phyloP scores from a whole-genome alignment of 495 filamentous ascomycete genomes.

The Aspergillus panamensis region DNA sequence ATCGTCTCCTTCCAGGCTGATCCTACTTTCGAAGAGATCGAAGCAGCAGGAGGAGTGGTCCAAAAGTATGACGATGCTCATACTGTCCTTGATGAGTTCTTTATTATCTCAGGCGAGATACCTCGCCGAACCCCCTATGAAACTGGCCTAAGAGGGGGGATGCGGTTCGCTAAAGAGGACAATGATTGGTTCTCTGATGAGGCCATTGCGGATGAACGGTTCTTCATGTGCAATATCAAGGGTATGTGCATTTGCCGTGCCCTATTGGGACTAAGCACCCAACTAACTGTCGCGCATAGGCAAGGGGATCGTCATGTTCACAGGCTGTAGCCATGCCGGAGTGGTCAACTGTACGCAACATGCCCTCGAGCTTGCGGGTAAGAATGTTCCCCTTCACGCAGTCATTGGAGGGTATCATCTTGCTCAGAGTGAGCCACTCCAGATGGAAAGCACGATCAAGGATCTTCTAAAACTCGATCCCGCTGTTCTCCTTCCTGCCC shows the following conservation, averaged over 20 bases:
- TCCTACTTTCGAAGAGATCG: constrained; percentile 53
- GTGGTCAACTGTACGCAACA: constrained; percentile 55
- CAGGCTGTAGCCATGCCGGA: constrained; percentile 59
- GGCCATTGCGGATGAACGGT: constrained; percentile 55
- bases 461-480: constrained; percentile 53
- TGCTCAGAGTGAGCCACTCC: constrained; percentile 42
- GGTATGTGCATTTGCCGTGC: constrained; percentile 30
- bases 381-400: constrained; percentile 47
- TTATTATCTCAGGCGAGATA: constrained; percentile 57
- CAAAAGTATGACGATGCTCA: constrained; percentile 45
- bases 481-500: constrained; percentile 54
- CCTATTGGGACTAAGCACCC: not conserved
- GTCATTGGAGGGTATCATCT: constrained; percentile 61
- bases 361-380: constrained; percentile 40
- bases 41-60: constrained; percentile 43
- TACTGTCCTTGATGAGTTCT: constrained; percentile 52
- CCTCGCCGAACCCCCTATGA: constrained; percentile 54
- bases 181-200: constrained; percentile 54
- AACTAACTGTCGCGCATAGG: constrained; percentile 22
- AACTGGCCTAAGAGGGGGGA: constrained; percentile 45
- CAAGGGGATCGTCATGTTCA: constrained; percentile 59
- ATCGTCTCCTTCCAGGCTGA: constrained; percentile 55
- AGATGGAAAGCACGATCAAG: constrained; percentile 45
- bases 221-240: constrained; percentile 57
- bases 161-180: constrained; percentile 44